Base-by-base conservation (phyloP, 176 grass and related monocot genomes). In the Oryza officinalis region DNA sequence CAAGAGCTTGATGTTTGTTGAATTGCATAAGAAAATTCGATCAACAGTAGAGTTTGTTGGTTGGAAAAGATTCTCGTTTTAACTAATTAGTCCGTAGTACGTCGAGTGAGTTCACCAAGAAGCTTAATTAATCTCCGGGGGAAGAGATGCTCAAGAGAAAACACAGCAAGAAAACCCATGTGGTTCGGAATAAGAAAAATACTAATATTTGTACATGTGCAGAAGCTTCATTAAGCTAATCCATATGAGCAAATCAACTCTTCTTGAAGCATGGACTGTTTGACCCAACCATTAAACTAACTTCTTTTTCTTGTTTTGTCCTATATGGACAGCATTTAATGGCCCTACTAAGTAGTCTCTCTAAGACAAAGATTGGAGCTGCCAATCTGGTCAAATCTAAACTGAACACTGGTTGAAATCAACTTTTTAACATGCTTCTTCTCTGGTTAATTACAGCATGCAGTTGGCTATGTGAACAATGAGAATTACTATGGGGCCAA, bases 401-500 rank as follows among this genome's bases (percentile, higher is more conserved):
- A 35, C 41, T 27, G 35, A 68, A 69, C 47, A 40, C 68, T 73
- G 10, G 13, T 28, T 81, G 27, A 41, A 30, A 18, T 80, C 18
- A 41, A 59, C 10, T 40, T 27, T 78, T 78, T 35, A 70, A 91
- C 35, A 43, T 61, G 33, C 7, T 63, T 74, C 54, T 71, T 13
- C 23, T 83, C 91, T 86, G 45, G 57, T 73, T 20, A 54, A 54
- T 54, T 46, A 7, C 89, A 97, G 95, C 95, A 98, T 84, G 91
- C 96, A 46, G 96, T 95, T 23, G 96, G 92, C 2, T 98, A 95
- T 69, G 89, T 86, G 20, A 89, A 84, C 27, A 90, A 76, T 20
- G 86, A 88, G 37, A 72, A 87, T 44, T 92, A 93, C 31, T 98
- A 98, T 57, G 96, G 96, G 14, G 96, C 96, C 54, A 98, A 82